Evolutionary conservation across 2,329 filamentous ascomycete genomes (phyloP).

Genomic region (Tolypocladium amazonense): DNA sequence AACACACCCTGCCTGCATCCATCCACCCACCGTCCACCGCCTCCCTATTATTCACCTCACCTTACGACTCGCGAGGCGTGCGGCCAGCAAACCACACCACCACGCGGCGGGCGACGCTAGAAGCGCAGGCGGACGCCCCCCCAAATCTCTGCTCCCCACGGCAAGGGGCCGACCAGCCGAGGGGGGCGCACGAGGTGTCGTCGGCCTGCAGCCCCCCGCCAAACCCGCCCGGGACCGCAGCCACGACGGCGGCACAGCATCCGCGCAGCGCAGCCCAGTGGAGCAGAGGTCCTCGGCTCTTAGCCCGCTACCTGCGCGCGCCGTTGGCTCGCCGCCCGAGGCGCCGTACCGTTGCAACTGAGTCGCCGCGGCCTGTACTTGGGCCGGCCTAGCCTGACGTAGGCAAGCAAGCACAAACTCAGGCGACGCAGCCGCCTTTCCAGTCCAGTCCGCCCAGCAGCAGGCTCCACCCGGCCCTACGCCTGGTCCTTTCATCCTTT

Average conservation of each 20-base stretch:
- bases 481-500: background rate
- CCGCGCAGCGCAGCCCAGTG: background rate
- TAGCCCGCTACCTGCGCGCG: background rate
- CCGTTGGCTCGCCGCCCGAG: background rate
- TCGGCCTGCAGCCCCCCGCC: background rate
- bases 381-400: background rate
- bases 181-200: background rate
- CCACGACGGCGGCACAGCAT: background rate
- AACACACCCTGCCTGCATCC: too few species aligned
- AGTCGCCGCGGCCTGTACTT: background rate
- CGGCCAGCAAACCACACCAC: background rate
- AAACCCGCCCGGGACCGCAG: background rate
- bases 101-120: background rate
- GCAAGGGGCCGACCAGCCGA: background rate
- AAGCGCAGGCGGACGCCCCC: background rate
- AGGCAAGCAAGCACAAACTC: background rate
- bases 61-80: too few species aligned
- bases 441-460: background rate
- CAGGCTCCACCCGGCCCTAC: background rate
- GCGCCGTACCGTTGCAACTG: background rate
- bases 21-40: background rate
- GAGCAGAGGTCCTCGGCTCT: background rate
- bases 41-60: background rate
- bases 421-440: background rate
- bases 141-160: background rate